Base-by-base conservation (phyloP, 169 alveolate species). In the Plasmodium chabaudi region DNA sequence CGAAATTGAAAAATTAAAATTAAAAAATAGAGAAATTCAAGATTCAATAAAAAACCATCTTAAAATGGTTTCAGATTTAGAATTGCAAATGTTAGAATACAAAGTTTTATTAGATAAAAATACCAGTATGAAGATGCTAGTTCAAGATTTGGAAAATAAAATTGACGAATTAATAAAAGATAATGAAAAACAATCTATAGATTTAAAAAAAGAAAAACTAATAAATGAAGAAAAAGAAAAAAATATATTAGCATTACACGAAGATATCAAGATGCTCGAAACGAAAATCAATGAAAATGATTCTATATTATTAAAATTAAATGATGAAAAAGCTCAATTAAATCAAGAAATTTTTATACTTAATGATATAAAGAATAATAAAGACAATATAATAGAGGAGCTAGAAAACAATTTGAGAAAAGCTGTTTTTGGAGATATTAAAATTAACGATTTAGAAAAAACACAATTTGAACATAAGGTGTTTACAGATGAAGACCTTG, bases 111-210 rank as follows among this genome's bases (percentile, higher is more conserved):
- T 86, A 53, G 91, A 86, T 70, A 86, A 86, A 86, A 86, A 86
- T 64, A 86, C 91, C 9, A 86, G 91, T 19, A 86, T 86, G 91
- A 86, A 86, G 51, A 70, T 86, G 87, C 34, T 70, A 49, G 72
- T 86, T 27, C 91, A 86, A 47, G 91, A 86, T 56, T 86, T 70
- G 42, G 91, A 86, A 63, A 70, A 59, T 86, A 86, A 86, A 86
- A 59, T 86, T 46, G 87, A 86, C 27, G 91, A 86, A 12, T 65
- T 86, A 9, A 69, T 86, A 47, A 86, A 86, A 64, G 91, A 86
- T 72, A 86, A 86, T 70, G 91, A 86, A 86, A 86, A 86, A 19
- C 46, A 68, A 19, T 69, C 87, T 49, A 53, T 86, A 15, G 91
- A 86, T 70, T 46, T 86, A 55, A 86, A 86, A 46, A 86, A 86